A percentile compares a stretch with the other conserved stretches of the same genome.
Evolutionary conservation across 2,329 filamentous ascomycete genomes (phyloP).

Genomic region (Emmonsiellopsis sp.): DNA sequence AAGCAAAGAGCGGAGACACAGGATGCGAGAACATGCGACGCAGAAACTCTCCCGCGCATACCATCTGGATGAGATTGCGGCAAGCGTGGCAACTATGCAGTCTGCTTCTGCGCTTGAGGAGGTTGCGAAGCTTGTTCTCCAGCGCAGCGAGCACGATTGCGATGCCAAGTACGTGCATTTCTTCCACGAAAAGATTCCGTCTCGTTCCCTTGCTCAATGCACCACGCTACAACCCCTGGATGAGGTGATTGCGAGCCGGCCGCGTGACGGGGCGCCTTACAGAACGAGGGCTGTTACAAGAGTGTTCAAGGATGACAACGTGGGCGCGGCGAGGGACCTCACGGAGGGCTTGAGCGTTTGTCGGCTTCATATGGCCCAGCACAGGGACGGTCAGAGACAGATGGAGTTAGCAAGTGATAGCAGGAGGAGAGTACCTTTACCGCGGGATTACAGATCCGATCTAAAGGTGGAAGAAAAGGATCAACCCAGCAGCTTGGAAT

Average conservation of each 20-base stretch:
- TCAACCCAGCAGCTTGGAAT: slow-evolving; percentile 65
- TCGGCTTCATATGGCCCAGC: slow-evolving; percentile 45
- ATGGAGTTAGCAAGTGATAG: slow-evolving; percentile 41
- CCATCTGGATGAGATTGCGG: slow-evolving; percentile 70
- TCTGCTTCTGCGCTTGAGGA: slow-evolving; percentile 67
- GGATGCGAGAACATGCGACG: slow-evolving; percentile 71
- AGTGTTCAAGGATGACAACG: slow-evolving; percentile 65
- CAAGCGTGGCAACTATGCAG: slow-evolving; percentile 77
- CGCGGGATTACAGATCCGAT: slow-evolving; percentile 39
- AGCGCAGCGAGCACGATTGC: slow-evolving; percentile 55
- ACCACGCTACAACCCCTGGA: slow-evolving; percentile 59
- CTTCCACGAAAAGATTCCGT: slow-evolving; percentile 84
- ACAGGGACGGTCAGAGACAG: slow-evolving; percentile 40
- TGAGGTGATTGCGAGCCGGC: slow-evolving; percentile 56
- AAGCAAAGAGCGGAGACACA: slow-evolving; percentile 65
- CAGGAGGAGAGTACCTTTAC: slow-evolving; percentile 24
- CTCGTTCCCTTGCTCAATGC: slow-evolving; percentile 59
- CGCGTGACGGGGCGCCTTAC: slow-evolving; percentile 56
- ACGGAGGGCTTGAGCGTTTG: slow-evolving; percentile 53
- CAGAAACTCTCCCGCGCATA: slow-evolving; percentile 70
- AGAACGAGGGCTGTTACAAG: slow-evolving; percentile 66
- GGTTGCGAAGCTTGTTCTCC: slow-evolving; percentile 62
- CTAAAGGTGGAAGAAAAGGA: slow-evolving; percentile 49
- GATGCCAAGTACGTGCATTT: slow-evolving; percentile 86
- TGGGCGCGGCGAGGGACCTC: slow-evolving; percentile 60